Evolutionary conservation across 345 rosid genomes (phyloP), one percentile per base, ranked within the genome.

Genomic region (Salix arbutifolia): DNA sequence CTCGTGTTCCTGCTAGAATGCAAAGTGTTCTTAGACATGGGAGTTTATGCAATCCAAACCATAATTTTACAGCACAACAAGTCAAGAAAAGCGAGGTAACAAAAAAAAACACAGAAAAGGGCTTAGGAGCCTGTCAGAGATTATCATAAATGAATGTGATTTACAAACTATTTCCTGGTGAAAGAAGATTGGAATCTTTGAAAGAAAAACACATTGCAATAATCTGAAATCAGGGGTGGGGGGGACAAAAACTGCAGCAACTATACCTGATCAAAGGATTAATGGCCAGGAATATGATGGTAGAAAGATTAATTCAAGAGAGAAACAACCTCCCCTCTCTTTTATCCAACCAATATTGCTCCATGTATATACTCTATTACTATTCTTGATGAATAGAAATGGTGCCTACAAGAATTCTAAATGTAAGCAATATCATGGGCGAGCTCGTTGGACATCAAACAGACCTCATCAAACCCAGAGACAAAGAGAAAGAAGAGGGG

Each of bases 181-280:
- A 80, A 75, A 44, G 74, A 85, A 81, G 90, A 69, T 72, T 72
- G 82, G 86, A 75, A 84, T 85, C 84, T 79, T 38, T 37, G 28
- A 76, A 46, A 33, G 53, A 30, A 62, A 75, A 78, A 65, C 9
- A 28, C 16, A 56, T 19, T 50, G 53, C 26, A 70, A 23, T 23
- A 50, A 61, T 50, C 11, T 4, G 18, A 6, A 71, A 23, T 26
- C 17, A 23, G 2, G 38, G 26, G 16, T 10, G 31, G 6, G 3
- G 5, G 19, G 0, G 17, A 1, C 18, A 31, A 60, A 61, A 67
- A 61, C 33, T 30, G 6, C 11, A 28, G 17, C 4, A 19, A 12
- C 64, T 58, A 65, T 62, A 82, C 83, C 84, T 73, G 33, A 31
- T 4, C 33, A 31, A 46, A 48, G 40, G 23, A 65, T 25, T 37